phyloP scores from a whole-genome alignment of 1,284 basidiomycete species.

The Fomitiporia mediterranea region DNA sequence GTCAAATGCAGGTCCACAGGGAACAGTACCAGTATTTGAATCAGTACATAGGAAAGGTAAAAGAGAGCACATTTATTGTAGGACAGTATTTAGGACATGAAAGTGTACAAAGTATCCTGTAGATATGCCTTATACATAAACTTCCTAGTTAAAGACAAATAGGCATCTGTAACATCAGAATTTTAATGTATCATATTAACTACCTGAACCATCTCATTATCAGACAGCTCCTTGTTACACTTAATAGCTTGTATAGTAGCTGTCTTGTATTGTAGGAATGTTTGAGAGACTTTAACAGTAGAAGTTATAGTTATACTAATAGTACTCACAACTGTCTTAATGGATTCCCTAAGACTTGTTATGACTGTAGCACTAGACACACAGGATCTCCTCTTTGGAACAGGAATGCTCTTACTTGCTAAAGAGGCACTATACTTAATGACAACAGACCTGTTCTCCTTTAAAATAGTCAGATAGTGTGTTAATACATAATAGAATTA shows the following conservation, averaged over 20 bases:
- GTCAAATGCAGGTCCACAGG: slow-evolving; percentile 59
- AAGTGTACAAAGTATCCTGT: no score
- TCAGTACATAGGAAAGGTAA: slow-evolving; percentile 30
- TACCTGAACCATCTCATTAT: slow-evolving; percentile 12
- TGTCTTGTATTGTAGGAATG: slow-evolving; percentile 10
- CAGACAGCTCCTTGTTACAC: slow-evolving; percentile 20
- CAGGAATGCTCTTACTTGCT: no score
- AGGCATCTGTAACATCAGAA: slow-evolving; percentile 25
- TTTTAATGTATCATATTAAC: slow-evolving; percentile 25
- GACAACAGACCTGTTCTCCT: no score
- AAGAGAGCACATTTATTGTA: slow-evolving; percentile 18
- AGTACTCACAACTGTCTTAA: slow-evolving; percentile 4
- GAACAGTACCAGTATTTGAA: slow-evolving; percentile 26
- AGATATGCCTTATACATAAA: slow-evolving; percentile 5
- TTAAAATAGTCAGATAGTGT: no score
- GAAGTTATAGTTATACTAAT: no score
- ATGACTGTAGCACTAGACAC: background rate
- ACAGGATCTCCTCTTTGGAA: background rate
- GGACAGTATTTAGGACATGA: no score
- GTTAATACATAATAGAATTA: no score
- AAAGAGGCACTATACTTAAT: no score
- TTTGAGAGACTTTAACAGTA: background rate
- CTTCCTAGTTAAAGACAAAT: slow-evolving; percentile 25
- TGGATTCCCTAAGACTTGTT: background rate
- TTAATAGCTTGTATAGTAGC: slow-evolving; percentile 15